These are phyloP conservation scores for Achaetomium macrosporum DNA, from an alignment of 2,329 filamentous ascomycete genomes.

Conservation along the genomic window DNA sequence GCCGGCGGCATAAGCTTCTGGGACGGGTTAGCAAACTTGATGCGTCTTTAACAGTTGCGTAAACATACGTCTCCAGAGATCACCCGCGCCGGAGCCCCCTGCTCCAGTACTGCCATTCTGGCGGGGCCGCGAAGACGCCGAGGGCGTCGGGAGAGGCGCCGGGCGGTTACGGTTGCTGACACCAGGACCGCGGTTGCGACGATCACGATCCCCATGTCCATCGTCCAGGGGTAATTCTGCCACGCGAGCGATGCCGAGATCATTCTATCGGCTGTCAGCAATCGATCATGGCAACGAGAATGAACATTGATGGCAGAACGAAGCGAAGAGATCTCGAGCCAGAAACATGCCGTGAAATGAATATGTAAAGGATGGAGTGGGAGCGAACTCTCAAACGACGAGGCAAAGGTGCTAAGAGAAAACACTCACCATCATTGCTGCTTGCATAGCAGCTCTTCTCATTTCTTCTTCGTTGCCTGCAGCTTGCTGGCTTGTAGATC, in stretches of 20 bases:
- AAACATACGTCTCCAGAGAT: slow-evolving; percentile 10
- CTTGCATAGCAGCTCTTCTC: no score
- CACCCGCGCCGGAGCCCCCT: neutral
- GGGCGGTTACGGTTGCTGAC: neutral
- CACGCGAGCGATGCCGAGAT: slow-evolving; percentile 27
- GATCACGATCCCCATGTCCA: neutral
- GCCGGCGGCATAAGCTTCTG: slow-evolving; percentile 21
- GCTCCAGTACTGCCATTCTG: neutral
- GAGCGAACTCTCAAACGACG: no score
- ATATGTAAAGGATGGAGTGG: no score
- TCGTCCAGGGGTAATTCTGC: slow-evolving; percentile 20
- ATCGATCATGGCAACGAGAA: neutral
- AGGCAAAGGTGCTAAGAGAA: no score
- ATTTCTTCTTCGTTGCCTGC: no score
- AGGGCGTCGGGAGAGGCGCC: neutral
- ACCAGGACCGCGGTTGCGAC: neutral
- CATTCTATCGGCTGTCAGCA: slow-evolving; percentile 24
- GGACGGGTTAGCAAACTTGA: neutral
- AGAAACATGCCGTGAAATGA: no score
- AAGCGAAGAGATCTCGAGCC: no score
- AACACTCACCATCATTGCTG: no score
- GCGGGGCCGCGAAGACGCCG: no score
- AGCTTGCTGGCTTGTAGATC: no score
- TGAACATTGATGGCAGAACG: no score
- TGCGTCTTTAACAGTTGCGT: neutral